A percentile compares a stretch with the other conserved stretches of the same genome.
phyloP scores from a whole-genome alignment of 176 grass and related monocot species.

The Pharus latifolius region DNA sequence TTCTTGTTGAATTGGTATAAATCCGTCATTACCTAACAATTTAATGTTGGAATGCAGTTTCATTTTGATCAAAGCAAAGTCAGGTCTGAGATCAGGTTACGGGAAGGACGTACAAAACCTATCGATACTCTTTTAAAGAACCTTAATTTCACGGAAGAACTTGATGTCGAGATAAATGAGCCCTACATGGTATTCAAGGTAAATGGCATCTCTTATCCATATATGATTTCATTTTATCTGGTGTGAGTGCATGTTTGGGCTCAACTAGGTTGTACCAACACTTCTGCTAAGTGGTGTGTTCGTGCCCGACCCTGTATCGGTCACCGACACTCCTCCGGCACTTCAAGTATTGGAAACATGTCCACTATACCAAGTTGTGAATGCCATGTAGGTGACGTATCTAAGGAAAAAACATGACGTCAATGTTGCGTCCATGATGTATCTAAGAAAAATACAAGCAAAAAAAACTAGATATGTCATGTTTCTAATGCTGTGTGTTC shows the following conservation, averaged over 20 bases:
- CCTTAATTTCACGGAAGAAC: slow-evolving; percentile 65
- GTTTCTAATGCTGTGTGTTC: too few relatives aligned
- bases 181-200: slow-evolving; percentile 97
- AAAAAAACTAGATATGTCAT: too few relatives aligned
- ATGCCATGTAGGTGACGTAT: too few relatives aligned
- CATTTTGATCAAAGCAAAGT: slow-evolving; percentile 99
- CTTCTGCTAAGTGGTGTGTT: too few relatives aligned
- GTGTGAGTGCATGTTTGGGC: background rate
- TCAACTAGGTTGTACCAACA: too few relatives aligned
- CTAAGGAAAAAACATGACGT: too few relatives aligned
- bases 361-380: too few relatives aligned
- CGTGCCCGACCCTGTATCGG: too few relatives aligned
- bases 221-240: background rate
- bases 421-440: too few relatives aligned
- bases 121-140: slow-evolving; percentile 97
- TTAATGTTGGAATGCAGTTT: slow-evolving; percentile 47
- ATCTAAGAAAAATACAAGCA: too few relatives aligned
- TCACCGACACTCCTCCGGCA: too few relatives aligned
- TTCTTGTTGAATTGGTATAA: slow-evolving; percentile 1
- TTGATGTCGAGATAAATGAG: slow-evolving; percentile 91
- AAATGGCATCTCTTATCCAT: background rate
- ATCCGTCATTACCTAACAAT: slow-evolving; percentile 8
- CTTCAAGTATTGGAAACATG: too few relatives aligned
- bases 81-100: slow-evolving; percentile 85
- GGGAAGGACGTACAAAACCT: slow-evolving; percentile 88